Evolutionary conservation across 2,329 filamentous ascomycete genomes (phyloP), one percentile per base, ranked within the genome.

Genomic region (Bipolaris victoriae): DNA sequence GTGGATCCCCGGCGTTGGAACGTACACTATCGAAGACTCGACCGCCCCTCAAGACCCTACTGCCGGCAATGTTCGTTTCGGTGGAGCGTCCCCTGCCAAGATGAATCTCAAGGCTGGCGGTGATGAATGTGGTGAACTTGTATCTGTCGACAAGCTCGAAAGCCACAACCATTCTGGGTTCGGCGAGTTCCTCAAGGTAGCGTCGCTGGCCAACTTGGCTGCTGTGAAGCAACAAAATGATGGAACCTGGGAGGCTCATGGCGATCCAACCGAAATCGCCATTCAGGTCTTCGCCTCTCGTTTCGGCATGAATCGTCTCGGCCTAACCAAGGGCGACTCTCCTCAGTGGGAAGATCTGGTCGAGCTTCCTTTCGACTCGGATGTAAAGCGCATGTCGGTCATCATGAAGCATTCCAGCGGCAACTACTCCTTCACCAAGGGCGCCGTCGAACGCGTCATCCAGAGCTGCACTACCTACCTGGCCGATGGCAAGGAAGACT

Each of bases 351-450:
- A 72, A 22, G 70, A 75, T 26, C 53, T 87, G 22, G 85, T 86
- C 1, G 89, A 91, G 65, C 90, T 89, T 57, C 89, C 88, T 0
- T 92, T 91, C 61, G 89, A 91, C 68, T 90, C 88, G 0, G 85
- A 85, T 55, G 84, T 91, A 61, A 92, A 91, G 79, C 89, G 88
- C 66, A 91, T 91, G 89, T 89, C 88, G 0, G 88, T 90, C 36
- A 86, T 90, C 51, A 89, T 88, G 71, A 68, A 81, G 41, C 73
- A 82, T 15, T 45, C 56, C 2, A 60, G 43, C 18, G 65, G 66
- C 5, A 58, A 65, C 59, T 61, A 67, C 13, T 77, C 86, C 45
- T 87, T 87, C 65, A 86, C 85, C 55, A 88, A 88, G 69, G 87
- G 87, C 46, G 89, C 89, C 1, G 88, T 90, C 5, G 88, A 91